Conservation (phyloP, 768 basidiomycete genomes). For the Boletus rufocinnamomeus region DNA sequence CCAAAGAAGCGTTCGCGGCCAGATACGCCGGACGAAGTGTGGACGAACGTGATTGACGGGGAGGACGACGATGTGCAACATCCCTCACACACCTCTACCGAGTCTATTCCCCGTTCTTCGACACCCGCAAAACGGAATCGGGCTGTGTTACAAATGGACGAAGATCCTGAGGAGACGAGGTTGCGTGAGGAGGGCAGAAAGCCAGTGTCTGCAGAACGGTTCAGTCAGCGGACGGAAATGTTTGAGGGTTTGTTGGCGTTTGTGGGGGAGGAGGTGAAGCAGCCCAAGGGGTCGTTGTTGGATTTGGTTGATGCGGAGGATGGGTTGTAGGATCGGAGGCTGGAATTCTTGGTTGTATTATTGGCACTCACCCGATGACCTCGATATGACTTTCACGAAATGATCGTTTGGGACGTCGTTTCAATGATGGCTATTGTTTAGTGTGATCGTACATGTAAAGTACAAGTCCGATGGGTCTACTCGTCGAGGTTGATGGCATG, state of each 20-base stretch:
- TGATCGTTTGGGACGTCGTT: not conserved
- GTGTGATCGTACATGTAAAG: not conserved
- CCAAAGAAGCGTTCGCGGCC: conserved; percentile 49
- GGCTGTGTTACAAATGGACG: conserved; percentile 29
- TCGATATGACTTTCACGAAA: not conserved
- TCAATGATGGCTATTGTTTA: not conserved
- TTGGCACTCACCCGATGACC: not conserved
- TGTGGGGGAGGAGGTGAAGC: conserved; percentile 62
- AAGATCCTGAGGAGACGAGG: conserved; percentile 30
- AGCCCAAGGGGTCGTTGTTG: conserved; percentile 64
- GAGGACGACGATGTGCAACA: conserved; percentile 23
- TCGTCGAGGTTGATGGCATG: conserved; percentile 92
- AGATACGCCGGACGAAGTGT: conserved; percentile 43
- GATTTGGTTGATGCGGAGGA: conserved; percentile 54
- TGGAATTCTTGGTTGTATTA: not conserved
- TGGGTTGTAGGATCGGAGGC: conserved; percentile 20
- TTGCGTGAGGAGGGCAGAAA: conserved; percentile 32
- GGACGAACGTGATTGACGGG: conserved; percentile 44
- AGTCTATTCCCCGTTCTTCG: conserved; percentile 1
- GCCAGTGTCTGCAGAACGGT: conserved; percentile 48
- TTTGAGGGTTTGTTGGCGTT: conserved; percentile 70
- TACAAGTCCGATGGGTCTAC: conserved; percentile 29
- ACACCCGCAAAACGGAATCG: conserved; percentile 22
- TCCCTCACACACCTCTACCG: conserved; percentile 3
- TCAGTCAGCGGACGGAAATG: conserved; percentile 64